phyloP scores from a whole-genome alignment of 176 grass and related monocot genomes.

The Oryza rufipogon region DNA sequence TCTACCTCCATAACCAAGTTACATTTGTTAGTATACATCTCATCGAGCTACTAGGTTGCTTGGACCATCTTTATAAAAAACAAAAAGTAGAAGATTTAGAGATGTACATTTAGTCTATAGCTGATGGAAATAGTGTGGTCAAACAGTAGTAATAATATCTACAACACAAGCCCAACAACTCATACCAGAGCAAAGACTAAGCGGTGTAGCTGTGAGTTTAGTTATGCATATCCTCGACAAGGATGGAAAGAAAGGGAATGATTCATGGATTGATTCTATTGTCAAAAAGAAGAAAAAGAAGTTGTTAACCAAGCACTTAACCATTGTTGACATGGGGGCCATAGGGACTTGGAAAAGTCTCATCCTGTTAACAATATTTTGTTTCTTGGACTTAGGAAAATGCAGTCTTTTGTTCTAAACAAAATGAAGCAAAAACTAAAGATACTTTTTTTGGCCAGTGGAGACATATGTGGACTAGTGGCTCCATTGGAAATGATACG shows the following conservation, averaged over 20 bases:
- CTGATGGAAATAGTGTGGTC: neutral
- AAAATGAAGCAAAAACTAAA: slow-evolving; percentile 21
- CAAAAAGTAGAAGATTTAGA: slow-evolving; percentile 22
- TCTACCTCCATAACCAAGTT: neutral
- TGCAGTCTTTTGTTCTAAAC: neutral
- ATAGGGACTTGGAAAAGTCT: slow-evolving; percentile 19
- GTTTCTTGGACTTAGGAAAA: neutral
- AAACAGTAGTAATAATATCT: neutral
- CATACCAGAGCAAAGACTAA: slow-evolving; percentile 31
- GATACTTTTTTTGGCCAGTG: neutral
- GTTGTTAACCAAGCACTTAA: slow-evolving; percentile 23
- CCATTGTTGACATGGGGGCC: slow-evolving; percentile 35
- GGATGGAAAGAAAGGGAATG: slow-evolving; percentile 15
- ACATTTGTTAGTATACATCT: neutral
- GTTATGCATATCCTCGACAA: neutral
- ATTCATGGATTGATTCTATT: slow-evolving; percentile 36
- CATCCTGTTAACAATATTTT: slow-evolving; percentile 27
- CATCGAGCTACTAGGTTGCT: slow-evolving; percentile 1
- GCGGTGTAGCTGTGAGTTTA: neutral
- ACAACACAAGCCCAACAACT: slow-evolving; percentile 35
- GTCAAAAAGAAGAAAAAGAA: slow-evolving; percentile 50
- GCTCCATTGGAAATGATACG: slow-evolving; percentile 17
- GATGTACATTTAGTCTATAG: slow-evolving; percentile 11
- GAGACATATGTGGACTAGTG: neutral
- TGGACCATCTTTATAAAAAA: slow-evolving; percentile 33